Percentiles rank a stretch among this genome's conserved stretches.
Evolutionary conservation across 805 yeast genomes (phyloP).

Genomic region (Candida orba): DNA sequence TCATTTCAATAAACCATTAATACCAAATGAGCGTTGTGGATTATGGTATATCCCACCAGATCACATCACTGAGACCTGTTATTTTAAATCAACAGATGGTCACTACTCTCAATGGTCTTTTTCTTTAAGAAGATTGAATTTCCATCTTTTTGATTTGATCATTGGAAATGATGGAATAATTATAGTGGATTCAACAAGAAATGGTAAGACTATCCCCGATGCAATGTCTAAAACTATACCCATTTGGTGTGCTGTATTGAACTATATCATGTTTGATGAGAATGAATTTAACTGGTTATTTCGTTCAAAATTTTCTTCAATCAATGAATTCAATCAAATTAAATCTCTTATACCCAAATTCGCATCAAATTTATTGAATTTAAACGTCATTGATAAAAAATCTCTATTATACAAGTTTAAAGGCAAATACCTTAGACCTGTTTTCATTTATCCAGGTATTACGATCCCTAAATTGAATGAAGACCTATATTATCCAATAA

Average conservation of each 20-base stretch:
- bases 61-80: conserved; percentile 38
- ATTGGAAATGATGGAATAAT: conserved; percentile 38
- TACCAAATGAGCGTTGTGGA: conserved; percentile 85
- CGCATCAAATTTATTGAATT: conserved; percentile 34
- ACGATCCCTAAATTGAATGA: conserved; percentile 27
- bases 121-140: conserved; percentile 62
- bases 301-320: conserved; percentile 50
- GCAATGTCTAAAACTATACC: conserved; percentile 83
- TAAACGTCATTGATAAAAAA: conserved; percentile 33
- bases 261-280: conserved; percentile 40
- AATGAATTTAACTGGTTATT: conserved; percentile 30
- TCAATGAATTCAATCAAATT: conserved; percentile 51
- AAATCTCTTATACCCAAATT: conserved; percentile 38
- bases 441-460: conserved; percentile 61
- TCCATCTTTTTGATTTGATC: conserved; percentile 56
- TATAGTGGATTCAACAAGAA: conserved; percentile 76
- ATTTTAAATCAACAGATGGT: conserved; percentile 90
- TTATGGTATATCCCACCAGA: conserved; percentile 66
- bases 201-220: conserved; percentile 84
- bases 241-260: conserved; percentile 83
- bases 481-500: conserved; percentile 32
- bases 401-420: conserved; percentile 26
- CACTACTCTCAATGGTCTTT: conserved; percentile 79
- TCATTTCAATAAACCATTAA: conserved; percentile 33
- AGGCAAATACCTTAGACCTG: conserved; percentile 51